These are phyloP conservation scores for Yamadazyma insecticola DNA, from an alignment of 805 yeast genomes.

Conservation along the genomic window DNA sequence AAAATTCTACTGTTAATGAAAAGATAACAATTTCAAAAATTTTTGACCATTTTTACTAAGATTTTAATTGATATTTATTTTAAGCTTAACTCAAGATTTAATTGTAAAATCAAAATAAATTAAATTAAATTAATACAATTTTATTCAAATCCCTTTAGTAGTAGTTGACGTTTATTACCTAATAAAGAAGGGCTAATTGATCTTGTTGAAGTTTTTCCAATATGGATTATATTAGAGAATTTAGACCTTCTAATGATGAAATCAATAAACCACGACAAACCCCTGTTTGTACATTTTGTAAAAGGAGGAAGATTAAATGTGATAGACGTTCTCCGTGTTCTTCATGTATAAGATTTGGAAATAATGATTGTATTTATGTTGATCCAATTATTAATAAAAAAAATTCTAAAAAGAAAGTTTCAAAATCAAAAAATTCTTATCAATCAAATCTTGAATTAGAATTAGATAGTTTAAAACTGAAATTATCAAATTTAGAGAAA, in stretches of 20 bases:
- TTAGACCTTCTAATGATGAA: background rate
- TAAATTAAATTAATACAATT: too few species aligned
- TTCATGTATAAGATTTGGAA: slow-evolving; percentile 20
- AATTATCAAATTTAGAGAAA: slow-evolving; percentile 6
- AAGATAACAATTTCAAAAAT: too few species aligned
- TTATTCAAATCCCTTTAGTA: too few species aligned
- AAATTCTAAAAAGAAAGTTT: slow-evolving; percentile 1
- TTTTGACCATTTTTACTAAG: too few species aligned
- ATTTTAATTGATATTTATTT: too few species aligned
- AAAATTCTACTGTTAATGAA: too few species aligned
- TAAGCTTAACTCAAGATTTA: too few species aligned
- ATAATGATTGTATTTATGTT: slow-evolving; percentile 10
- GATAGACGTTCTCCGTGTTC: slow-evolving; percentile 38
- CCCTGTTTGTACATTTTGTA: slow-evolving; percentile 35
- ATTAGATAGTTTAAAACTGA: slow-evolving; percentile 8
- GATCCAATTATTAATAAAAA: slow-evolving; percentile 3
- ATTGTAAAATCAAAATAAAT: too few species aligned
- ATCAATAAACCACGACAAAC: slow-evolving; percentile 29
- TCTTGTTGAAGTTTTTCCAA: too few species aligned
- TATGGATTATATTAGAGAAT: too few species aligned
- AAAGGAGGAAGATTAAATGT: slow-evolving; percentile 37
- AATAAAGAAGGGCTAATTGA: too few species aligned
- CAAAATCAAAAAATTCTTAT: slow-evolving; percentile 3
- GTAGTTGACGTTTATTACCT: too few species aligned
- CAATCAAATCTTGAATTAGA: slow-evolving; percentile 8